Conservation (phyloP, 2,329 filamentous ascomycete genomes). For the Dothistroma pini region DNA sequence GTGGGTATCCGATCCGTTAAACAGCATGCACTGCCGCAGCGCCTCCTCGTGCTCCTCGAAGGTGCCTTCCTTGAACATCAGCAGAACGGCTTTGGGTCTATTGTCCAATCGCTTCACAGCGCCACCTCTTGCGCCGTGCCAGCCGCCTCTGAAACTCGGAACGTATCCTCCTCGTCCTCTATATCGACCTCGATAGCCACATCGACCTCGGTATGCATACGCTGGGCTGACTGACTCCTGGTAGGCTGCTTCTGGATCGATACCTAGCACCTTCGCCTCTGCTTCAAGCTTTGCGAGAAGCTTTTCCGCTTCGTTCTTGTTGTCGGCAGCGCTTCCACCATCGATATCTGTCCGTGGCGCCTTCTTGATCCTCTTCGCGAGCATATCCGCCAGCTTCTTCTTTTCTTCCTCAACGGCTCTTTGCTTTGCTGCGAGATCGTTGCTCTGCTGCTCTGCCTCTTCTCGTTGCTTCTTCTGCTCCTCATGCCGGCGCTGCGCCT, state of each 20-base stretch:
- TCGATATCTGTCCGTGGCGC: slow-evolving; percentile 25
- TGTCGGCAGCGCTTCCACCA: slow-evolving; percentile 36
- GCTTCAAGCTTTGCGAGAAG: slow-evolving; percentile 70
- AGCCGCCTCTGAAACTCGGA: slow-evolving; percentile 43
- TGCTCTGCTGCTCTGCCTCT: slow-evolving; percentile 59
- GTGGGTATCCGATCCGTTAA: slow-evolving; percentile 37
- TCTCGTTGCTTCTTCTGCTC: slow-evolving; percentile 61
- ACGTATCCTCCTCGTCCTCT: slow-evolving; percentile 41
- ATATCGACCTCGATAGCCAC: slow-evolving; percentile 34
- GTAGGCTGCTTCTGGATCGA: slow-evolving; percentile 55
- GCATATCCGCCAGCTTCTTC: slow-evolving; percentile 57
- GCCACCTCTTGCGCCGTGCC: slow-evolving; percentile 46
- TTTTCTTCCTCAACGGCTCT: slow-evolving; percentile 64
- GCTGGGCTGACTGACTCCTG: slow-evolving; percentile 15
- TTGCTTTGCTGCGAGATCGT: slow-evolving; percentile 62
- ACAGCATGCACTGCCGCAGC: slow-evolving; percentile 62
- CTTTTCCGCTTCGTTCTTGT: slow-evolving; percentile 64
- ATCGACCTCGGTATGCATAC: slow-evolving; percentile 21
- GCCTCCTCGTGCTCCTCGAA: slow-evolving; percentile 65
- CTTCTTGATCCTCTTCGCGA: slow-evolving; percentile 52
- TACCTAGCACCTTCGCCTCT: slow-evolving; percentile 66
- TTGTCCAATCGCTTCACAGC: slow-evolving; percentile 67
- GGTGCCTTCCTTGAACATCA: slow-evolving; percentile 54
- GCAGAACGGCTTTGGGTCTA: slow-evolving; percentile 63
- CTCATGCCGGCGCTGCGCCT: slow-evolving; percentile 66